Conservation (phyloP, 23 red algal species). For the Gracilariopsis chorda region DNA sequence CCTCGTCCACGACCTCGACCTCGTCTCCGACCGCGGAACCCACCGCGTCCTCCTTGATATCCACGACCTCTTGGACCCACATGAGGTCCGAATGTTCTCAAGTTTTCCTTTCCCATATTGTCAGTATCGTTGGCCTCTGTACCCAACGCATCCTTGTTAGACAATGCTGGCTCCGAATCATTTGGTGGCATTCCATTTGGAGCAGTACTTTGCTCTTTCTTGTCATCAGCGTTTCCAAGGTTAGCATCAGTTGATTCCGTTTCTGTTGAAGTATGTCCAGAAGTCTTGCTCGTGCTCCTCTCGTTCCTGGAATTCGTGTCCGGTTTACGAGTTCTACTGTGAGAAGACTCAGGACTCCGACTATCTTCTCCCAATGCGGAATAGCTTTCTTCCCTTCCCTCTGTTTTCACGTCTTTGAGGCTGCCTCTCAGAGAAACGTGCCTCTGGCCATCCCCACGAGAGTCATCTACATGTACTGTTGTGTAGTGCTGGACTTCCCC, state of each 20-base stretch:
- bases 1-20: conserved; percentile 19
- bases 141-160: no score
- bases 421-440: no score
- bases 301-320: neutral
- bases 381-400: no score
- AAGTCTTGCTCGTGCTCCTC: neutral
- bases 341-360: no score
- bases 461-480: no score
- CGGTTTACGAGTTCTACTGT: neutral
- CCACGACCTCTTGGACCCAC: neutral
- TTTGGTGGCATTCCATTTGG: no score
- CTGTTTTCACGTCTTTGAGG: no score
- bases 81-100: neutral
- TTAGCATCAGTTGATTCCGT: neutral
- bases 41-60: neutral
- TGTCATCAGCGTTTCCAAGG: neutral
- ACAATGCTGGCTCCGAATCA: no score
- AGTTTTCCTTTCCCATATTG: no score
- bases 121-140: no score
- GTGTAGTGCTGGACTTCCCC: neutral
- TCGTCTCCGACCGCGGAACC: neutral
- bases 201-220: neutral
- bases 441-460: no score
- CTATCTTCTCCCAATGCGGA: no score
- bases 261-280: neutral